Percentiles rank a stretch among this genome's conserved stretches.
Evolutionary conservation across 2,329 filamentous ascomycete species (phyloP).

Genomic region (Alternaria solani): DNA sequence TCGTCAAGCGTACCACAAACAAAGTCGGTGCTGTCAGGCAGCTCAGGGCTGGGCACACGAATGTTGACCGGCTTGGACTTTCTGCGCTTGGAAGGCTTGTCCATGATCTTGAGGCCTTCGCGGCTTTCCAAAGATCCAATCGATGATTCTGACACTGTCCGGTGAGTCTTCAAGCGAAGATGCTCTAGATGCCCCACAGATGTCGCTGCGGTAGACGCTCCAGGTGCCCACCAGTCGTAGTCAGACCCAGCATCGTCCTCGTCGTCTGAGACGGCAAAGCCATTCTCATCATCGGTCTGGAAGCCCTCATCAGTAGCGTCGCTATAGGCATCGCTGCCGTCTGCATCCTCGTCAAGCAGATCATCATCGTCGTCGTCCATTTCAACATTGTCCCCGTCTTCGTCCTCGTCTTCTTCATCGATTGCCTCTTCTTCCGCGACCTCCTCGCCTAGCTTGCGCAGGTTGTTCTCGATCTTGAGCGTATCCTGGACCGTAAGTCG

Average conservation of each 20-base stretch:
- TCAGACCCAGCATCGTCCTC: slow-evolving; percentile 71
- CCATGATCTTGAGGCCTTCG: slow-evolving; percentile 38
- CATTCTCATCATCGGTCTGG: slow-evolving; percentile 80
- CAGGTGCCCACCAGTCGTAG: slow-evolving; percentile 70
- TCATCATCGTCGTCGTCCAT: slow-evolving; percentile 53
- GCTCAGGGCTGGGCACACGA: slow-evolving; percentile 74
- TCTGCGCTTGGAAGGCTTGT: slow-evolving; percentile 50
- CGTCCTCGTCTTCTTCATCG: slow-evolving; percentile 62
- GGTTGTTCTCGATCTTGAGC: slow-evolving; percentile 85
- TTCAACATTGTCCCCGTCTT: slow-evolving; percentile 54
- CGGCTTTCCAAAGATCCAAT: slow-evolving; percentile 59
- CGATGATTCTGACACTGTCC: slow-evolving; percentile 62
- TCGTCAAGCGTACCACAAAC: slow-evolving; percentile 98
- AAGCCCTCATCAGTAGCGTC: slow-evolving; percentile 70
- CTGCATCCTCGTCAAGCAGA: slow-evolving; percentile 58
- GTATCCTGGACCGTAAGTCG: slow-evolving; percentile 91
- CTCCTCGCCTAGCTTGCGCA: slow-evolving; percentile 85
- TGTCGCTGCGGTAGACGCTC: slow-evolving; percentile 60
- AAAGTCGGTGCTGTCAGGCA: slow-evolving; percentile 97
- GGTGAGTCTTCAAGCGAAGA: slow-evolving; percentile 56
- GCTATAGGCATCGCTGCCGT: slow-evolving; percentile 48
- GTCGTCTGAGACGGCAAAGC: slow-evolving; percentile 74
- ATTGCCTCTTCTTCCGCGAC: slow-evolving; percentile 83
- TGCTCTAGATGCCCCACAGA: slow-evolving; percentile 59
- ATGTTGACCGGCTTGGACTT: slow-evolving; percentile 63